These are phyloP conservation scores for Fusarium verticillioides DNA, from an alignment of 2,329 filamentous ascomycete species.

Conservation along the genomic window DNA sequence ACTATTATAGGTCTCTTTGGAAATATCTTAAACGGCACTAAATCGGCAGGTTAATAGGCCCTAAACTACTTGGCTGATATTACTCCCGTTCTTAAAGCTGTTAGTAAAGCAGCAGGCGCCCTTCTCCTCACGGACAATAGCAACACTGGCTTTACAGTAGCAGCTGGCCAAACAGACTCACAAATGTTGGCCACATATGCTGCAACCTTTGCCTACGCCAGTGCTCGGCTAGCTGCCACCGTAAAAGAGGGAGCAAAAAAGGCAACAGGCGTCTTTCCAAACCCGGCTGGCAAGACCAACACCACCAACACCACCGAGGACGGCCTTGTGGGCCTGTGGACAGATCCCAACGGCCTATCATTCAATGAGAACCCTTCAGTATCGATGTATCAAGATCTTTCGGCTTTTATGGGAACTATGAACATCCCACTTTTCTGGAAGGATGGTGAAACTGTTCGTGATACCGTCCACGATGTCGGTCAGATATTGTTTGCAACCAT, in stretches of 20 bases:
- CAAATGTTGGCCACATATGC: too few species aligned
- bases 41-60: too few species aligned
- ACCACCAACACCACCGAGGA: not conserved
- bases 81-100: too few species aligned
- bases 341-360: not conserved
- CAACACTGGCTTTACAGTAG: too few species aligned
- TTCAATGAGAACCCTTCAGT: not conserved
- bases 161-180: too few species aligned
- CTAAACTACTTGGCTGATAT: too few species aligned
- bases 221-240: not conserved
- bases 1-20: too few species aligned
- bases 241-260: not conserved
- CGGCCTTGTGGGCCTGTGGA: not conserved
- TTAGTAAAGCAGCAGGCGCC: too few species aligned
- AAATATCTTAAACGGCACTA: too few species aligned
- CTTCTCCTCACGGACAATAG: too few species aligned
- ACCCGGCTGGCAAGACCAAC: not conserved
- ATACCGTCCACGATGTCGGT: not conserved
- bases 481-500: not conserved
- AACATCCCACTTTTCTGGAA: not conserved
- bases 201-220: not conserved
- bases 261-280: too few species aligned
- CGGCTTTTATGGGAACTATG: not conserved
- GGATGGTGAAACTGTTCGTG: not conserved
- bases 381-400: not conserved